Evolutionary conservation across 441 rosid species (phyloP).

Genomic region (Croton setiger): DNA sequence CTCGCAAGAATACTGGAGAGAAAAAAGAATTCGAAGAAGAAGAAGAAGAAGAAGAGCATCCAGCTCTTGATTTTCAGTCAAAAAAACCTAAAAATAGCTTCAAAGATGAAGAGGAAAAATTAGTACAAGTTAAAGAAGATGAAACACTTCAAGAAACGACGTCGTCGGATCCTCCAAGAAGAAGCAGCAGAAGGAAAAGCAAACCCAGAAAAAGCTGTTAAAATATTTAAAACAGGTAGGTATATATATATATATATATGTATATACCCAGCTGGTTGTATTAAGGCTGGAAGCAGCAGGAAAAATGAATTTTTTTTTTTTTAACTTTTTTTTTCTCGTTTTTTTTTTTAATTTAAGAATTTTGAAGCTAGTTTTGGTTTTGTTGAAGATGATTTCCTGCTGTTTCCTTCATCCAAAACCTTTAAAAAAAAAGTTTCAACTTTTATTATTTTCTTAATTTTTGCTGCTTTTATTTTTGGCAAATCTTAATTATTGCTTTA

Average conservation of each 20-base stretch:
- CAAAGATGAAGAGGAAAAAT: slow-evolving; percentile 30
- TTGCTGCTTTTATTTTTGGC: too few species aligned
- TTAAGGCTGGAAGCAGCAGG: background rate
- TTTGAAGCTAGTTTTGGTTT: slow-evolving; percentile 11
- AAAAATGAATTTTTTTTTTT: background rate
- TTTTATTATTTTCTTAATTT: background rate
- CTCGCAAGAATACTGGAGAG: slow-evolving; percentile 47
- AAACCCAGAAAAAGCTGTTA: slow-evolving; percentile 79
- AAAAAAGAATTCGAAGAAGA: too few species aligned
- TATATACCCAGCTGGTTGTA: background rate
- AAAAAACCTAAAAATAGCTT: slow-evolving; percentile 32
- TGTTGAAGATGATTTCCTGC: background rate
- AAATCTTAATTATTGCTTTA: background rate
- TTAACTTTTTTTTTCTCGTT: background rate
- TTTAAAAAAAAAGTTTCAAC: background rate
- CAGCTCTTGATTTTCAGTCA: slow-evolving; percentile 25
- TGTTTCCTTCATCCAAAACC: background rate
- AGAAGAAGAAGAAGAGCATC: slow-evolving; percentile 20
- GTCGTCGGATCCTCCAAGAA: slow-evolving; percentile 33
- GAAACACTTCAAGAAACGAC: slow-evolving; percentile 21
- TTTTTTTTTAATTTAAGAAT: background rate
- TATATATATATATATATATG: too few species aligned
- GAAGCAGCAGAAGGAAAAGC: slow-evolving; percentile 67
- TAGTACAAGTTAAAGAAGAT: slow-evolving; percentile 17
- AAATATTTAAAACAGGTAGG: slow-evolving; percentile 29